Conservation (phyloP, 257 asterid genomes). For the Gentiana straminea region DNA sequence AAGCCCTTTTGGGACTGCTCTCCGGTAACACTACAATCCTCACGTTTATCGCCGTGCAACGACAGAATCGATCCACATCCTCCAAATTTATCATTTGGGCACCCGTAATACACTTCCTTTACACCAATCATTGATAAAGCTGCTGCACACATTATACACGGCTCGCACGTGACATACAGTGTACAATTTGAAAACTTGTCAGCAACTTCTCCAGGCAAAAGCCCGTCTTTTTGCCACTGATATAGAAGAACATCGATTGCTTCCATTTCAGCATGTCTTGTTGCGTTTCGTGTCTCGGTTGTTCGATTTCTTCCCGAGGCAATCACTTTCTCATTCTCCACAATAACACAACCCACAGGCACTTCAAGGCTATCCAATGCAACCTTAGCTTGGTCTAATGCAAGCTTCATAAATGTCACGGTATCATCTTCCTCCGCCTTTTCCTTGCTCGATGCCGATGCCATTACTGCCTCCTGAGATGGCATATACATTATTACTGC, state of each 20-base stretch:
- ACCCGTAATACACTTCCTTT: conserved; percentile 52
- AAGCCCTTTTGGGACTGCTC: conserved; percentile 38
- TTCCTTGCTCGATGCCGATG: conserved; percentile 24
- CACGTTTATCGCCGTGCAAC: conserved; percentile 38
- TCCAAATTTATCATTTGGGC: conserved; percentile 91
- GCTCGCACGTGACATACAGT: conserved; percentile 90
- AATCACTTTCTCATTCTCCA: conserved; percentile 55
- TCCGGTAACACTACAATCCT: conserved; percentile 23
- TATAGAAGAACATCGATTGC: conserved; percentile 80
- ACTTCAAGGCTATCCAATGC: conserved; percentile 75
- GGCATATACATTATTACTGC: no score
- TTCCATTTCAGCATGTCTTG: conserved; percentile 97
- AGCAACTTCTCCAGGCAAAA: conserved; percentile 44
- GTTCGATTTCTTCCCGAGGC: conserved; percentile 76
- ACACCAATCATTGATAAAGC: conserved; percentile 73
- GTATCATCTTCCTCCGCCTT: conserved; percentile 15
- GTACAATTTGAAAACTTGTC: conserved; percentile 51
- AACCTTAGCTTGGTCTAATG: conserved; percentile 67
- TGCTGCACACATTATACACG: conserved; percentile 94
- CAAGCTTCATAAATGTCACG: conserved; percentile 52
- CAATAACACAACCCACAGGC: conserved; percentile 79
- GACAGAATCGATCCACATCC: conserved; percentile 92
- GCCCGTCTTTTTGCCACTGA: conserved; percentile 50
- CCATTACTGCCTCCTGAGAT: no score
- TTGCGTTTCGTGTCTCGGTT: conserved; percentile 72